Base-by-base conservation (phyloP, 2,329 filamentous ascomycete genomes). In the Cladobotryum protrusum region DNA sequence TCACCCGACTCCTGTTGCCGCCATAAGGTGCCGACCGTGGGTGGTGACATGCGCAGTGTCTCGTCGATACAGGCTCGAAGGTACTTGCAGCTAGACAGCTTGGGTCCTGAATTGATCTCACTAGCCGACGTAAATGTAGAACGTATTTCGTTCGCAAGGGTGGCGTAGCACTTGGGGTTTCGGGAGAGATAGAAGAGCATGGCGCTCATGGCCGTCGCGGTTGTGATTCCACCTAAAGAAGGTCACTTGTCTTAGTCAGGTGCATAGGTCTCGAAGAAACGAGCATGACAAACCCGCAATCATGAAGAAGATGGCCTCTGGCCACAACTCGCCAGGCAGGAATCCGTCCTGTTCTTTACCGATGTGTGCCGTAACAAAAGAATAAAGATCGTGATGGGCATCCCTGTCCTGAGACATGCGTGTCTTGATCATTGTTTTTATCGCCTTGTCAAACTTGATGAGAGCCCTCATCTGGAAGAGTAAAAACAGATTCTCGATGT, bases 161-260 rank as follows among this genome's bases (percentile, higher is more conserved):
- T 65, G 9, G 56, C 53, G n/a, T 68, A 58, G 2, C 56, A 59
- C 1, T 57, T 50, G 1, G 63, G 62, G 48, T 71, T 64, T 20
- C 61, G 59, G 1, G 55, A 52, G 7, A 75, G 61, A 52, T 74
- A 73, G 59, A 71, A 72, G 47, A 72, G 63, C 0, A 61, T 59
- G 1, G 37, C 37, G n/a, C 37, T 41, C 37, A 41, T 41, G 17
- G 37, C 14, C 5, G 37, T 41, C 8, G 37, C 37, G 3, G 37
- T 41, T 12, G 37, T 41, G 37, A 41, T 17, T 9, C 37, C 37
- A 12, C 36, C 36, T 37, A 15, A 7, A 14, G 8, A 2, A 39
- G 5, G 36, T 37, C 14, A 8, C 15, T n/a, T 37, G 35, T 37
- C 11, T 37, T 37, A 37, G 35, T 6, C 35, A n/a, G 15, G 4